Conservation (phyloP, 768 basidiomycete species). For the Suillus americanus region DNA sequence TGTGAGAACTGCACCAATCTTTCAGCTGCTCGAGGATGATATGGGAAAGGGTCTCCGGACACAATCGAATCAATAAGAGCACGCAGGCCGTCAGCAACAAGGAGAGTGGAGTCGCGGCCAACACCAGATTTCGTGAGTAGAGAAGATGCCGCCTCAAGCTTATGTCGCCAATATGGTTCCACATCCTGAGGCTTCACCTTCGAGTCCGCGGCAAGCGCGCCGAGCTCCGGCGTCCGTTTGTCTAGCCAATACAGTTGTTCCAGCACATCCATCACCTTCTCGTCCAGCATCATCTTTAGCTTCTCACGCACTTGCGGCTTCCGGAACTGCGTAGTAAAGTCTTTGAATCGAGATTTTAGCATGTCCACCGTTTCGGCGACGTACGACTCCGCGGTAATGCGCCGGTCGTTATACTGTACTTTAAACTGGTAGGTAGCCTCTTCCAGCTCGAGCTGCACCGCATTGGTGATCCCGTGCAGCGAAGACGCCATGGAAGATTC, state of each 20-base stretch:
- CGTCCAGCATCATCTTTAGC: constrained; percentile 91
- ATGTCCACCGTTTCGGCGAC: constrained; percentile 96
- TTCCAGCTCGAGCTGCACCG: constrained; percentile 95
- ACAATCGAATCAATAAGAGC: constrained; percentile 89
- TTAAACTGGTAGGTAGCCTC: constrained; percentile 99
- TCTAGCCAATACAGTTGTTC: constrained; percentile 98
- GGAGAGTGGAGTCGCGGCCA: constrained; percentile 88
- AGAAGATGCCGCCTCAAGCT: constrained; percentile 91
- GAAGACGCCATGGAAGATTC: constrained; percentile 98
- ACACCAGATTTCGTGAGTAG: constrained; percentile 95
- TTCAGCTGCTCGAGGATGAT: constrained; percentile 87
- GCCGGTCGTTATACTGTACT: constrained; percentile 95
- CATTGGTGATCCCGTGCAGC: constrained; percentile 91
- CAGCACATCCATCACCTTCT: constrained; percentile 95
- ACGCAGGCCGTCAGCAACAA: constrained; percentile 92
- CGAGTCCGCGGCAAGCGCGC: constrained; percentile 64
- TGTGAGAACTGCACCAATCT: constrained; percentile 92
- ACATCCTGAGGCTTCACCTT: constrained; percentile 72
- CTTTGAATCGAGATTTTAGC: constrained; percentile 87
- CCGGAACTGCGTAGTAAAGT: constrained; percentile 80
- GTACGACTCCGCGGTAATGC: constrained; percentile 94
- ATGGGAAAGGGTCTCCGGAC: constrained; percentile 84
- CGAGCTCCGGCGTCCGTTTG: constrained; percentile 77
- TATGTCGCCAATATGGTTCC: constrained; percentile 94
- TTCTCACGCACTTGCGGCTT: constrained; percentile 68